A percentile compares a stretch with the other conserved stretches of the same genome.
These are phyloP conservation scores for Leucocoprinus sp. DNA, from an alignment of 768 basidiomycete genomes.

Conservation along the genomic window DNA sequence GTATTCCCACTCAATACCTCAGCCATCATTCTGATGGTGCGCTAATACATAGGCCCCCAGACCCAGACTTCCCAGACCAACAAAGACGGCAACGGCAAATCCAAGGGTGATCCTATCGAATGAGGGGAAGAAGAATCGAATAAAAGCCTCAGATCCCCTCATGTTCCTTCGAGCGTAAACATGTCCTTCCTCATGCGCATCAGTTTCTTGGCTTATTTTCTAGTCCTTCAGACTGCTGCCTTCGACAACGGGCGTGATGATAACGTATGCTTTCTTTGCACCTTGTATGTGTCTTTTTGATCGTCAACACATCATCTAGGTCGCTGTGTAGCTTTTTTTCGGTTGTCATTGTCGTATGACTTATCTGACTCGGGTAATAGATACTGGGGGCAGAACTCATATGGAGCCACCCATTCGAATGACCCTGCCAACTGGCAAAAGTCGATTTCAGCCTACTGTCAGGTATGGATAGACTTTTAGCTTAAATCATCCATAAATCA, in stretches of 20 bases:
- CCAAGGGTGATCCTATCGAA: background rate
- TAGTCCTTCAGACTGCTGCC: constrained; percentile 10
- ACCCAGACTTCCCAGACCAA: constrained; percentile 4
- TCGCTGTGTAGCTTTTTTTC: constrained; percentile 20
- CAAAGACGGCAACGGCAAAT: constrained; percentile 1
- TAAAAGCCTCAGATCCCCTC: background rate
- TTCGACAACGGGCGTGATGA: constrained; percentile 30
- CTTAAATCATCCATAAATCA: background rate
- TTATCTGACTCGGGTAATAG: constrained; percentile 15
- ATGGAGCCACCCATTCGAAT: constrained; percentile 39
- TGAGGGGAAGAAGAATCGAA: background rate
- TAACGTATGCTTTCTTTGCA: constrained; percentile 22
- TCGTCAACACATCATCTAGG: constrained; percentile 11
- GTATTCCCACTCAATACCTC: background rate
- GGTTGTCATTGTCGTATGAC: background rate
- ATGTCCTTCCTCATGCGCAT: background rate
- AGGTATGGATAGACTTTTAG: constrained; percentile 22
- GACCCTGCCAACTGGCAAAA: constrained; percentile 41
- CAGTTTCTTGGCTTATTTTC: constrained; percentile 4
- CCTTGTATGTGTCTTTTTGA: background rate
- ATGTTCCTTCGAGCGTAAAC: background rate
- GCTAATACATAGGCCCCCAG: background rate
- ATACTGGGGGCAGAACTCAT: constrained; percentile 55
- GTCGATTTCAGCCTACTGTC: constrained; percentile 42
- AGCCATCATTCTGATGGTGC: background rate